Evolutionary conservation across 2,329 filamentous ascomycete species (phyloP).

Genomic region (Pestalotiopsis sp.): DNA sequence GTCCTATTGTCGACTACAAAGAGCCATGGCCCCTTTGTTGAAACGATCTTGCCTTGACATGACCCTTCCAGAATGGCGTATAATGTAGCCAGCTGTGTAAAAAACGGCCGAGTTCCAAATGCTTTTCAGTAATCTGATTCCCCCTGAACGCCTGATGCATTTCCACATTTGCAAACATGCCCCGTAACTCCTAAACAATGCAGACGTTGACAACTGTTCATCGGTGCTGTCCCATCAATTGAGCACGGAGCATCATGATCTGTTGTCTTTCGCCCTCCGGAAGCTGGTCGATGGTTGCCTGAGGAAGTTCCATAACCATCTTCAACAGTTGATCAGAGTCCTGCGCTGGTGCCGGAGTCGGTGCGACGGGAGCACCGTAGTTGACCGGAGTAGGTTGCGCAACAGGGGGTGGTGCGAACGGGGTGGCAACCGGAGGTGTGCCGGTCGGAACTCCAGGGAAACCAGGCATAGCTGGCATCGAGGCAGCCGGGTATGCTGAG

Average conservation of each 20-base stretch:
- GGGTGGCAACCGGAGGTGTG: slow-evolving; percentile 47
- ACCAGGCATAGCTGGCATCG: slow-evolving; percentile 33
- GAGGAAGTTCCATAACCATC: slow-evolving; percentile 78
- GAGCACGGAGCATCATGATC: slow-evolving; percentile 73
- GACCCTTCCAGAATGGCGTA: neutral
- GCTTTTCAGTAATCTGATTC: slow-evolving; percentile 1
- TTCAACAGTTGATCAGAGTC: slow-evolving; percentile 75
- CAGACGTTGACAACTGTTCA: slow-evolving; percentile 9
- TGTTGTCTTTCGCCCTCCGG: slow-evolving; percentile 75
- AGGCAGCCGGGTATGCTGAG: slow-evolving; percentile 34
- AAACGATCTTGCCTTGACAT: neutral
- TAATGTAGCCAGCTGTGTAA: neutral
- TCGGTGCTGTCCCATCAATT: slow-evolving; percentile 48
- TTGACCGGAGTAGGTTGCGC: slow-evolving; percentile 28
- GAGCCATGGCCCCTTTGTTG: neutral
- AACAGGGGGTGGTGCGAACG: slow-evolving; percentile 44
- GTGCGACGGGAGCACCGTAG: slow-evolving; percentile 43
- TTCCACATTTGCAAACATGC: slow-evolving; percentile 7
- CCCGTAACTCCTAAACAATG: slow-evolving; percentile 3
- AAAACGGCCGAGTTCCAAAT: neutral
- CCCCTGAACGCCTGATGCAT: neutral
- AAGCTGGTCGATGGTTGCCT: slow-evolving; percentile 76
- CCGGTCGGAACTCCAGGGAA: slow-evolving; percentile 41
- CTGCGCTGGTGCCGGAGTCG: slow-evolving; percentile 36
- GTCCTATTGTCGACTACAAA: neutral